Evolutionary conservation across 108 stramenopile genomes (phyloP).

Genomic region (Heterococcus sp.): DNA sequence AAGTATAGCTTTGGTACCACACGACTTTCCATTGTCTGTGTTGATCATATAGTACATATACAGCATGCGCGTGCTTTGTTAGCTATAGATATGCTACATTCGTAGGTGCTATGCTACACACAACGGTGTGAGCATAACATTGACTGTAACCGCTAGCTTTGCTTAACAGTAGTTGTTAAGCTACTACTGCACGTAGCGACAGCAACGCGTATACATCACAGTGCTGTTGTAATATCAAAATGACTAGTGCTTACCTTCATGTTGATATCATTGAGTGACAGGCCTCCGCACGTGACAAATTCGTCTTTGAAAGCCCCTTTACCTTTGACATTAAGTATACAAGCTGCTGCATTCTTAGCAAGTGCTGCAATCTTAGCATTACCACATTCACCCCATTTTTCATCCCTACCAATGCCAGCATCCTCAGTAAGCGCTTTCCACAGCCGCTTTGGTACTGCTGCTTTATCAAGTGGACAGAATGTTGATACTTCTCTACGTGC

Average conservation of each 20-base stretch:
- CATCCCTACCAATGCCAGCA: constrained; percentile 1
- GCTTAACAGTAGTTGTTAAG: background rate
- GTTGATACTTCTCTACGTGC: constrained; percentile 14
- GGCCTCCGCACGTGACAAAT: constrained; percentile 86
- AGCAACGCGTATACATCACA: constrained; percentile 48
- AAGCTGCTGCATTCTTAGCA: constrained; percentile 12
- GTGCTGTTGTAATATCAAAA: constrained; percentile 78
- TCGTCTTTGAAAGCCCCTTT: constrained; percentile 87
- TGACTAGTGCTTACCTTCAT: constrained; percentile 49
- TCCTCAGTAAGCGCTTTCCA: constrained; percentile 27
- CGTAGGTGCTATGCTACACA: too few relatives aligned
- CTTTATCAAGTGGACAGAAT: constrained; percentile 15
- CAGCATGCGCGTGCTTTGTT: background rate
- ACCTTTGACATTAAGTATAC: constrained; percentile 14
- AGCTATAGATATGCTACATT: background rate
- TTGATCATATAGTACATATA: background rate
- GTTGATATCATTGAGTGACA: constrained; percentile 67
- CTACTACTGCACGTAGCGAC: background rate
- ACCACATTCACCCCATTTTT: constrained; percentile 16
- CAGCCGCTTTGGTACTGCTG: constrained; percentile 13
- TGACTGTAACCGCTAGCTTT: background rate
- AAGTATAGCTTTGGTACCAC: constrained; percentile 66
- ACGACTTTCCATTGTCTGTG: constrained; percentile 70
- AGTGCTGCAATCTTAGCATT: constrained; percentile 32
- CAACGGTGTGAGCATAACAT: background rate